These are phyloP conservation scores for Pseudogymnoascus sp. DNA, from an alignment of 2,329 filamentous ascomycete genomes.

Conservation along the genomic window DNA sequence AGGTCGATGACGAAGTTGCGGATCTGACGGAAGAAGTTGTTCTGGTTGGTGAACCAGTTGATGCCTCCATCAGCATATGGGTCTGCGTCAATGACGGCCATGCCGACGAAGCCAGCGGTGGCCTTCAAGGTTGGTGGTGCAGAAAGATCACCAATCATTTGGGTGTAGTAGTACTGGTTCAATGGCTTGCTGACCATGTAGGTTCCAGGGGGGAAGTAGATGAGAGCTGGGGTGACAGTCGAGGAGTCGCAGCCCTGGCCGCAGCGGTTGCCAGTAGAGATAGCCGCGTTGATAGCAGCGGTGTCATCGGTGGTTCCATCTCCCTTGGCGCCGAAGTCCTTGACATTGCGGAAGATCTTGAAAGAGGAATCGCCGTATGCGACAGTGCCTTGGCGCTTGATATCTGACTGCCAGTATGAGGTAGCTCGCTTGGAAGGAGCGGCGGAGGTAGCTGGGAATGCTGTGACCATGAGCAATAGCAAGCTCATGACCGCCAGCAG, in stretches of 20 bases:
- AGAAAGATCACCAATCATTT: conserved; percentile 76
- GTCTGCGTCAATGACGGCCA: conserved; percentile 83
- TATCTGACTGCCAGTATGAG: conserved; percentile 29
- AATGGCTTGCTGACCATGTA: conserved; percentile 78
- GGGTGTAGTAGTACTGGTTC: conserved; percentile 85
- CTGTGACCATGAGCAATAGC: conserved; percentile 7
- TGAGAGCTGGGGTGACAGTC: conserved; percentile 75
- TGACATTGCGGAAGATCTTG: conserved; percentile 71
- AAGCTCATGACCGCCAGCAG: conserved; percentile 1
- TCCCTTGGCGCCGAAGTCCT: conserved; percentile 67
- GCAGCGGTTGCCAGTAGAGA: conserved; percentile 72
- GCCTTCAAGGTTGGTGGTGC: conserved; percentile 71
- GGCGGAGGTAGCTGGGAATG: not conserved
- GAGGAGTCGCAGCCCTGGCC: conserved; percentile 75
- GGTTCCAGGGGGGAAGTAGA: conserved; percentile 87
- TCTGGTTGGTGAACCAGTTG: conserved; percentile 76
- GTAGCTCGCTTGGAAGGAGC: not conserved
- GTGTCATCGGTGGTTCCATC: conserved; percentile 69
- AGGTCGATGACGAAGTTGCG: conserved; percentile 78
- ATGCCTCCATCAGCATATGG: conserved; percentile 65
- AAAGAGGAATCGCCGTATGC: conserved; percentile 45
- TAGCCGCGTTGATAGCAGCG: conserved; percentile 76
- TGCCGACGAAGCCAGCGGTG: conserved; percentile 65
- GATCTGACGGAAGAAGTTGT: conserved; percentile 77
- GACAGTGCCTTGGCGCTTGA: conserved; percentile 29